Base-by-base conservation (phyloP, 2,329 filamentous ascomycete genomes). In the Phyllosticta citriasiana region DNA sequence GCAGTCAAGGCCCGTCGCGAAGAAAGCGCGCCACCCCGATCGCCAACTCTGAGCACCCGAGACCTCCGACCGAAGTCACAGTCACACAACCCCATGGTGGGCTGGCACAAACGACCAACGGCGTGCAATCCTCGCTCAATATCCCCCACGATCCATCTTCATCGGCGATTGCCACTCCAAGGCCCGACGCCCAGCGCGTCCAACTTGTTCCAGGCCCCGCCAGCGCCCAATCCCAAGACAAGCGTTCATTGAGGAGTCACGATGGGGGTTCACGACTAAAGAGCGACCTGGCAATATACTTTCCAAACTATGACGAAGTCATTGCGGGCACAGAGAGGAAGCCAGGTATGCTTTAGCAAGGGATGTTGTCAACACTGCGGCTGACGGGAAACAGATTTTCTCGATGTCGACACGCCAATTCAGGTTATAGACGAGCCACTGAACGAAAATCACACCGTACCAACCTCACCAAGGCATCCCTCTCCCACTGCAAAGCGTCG, bases 251-350 rank as follows among this genome's bases (percentile, higher is more conserved):
- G 72, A 84, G 93, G 64, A 96, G 91, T 58, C 89, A 95, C 69
- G 91, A 96, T 71, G 83, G 82, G 68, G 88, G 88, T 10, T 87
- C 87, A 57, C 83, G 90, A 67, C 87, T 91, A 76, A 96, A 95
- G 80, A 97, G 91, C 75, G 92, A 97, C 71, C 81, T 97, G 64
- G 87, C 91, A 47, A 83, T 85, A 55, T 97, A 96, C 76, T 97
- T 97, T 70, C 86, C 89, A 58, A 92, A 95, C 70, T 97, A 96
- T 74, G 92, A 97, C 74, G 90, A 96, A 72, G 84, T 97, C 66
- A 91, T 97, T 76, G 91, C 89, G 64, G 89, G 95, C 71, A 87
- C 90, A 65, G 84, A 86, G 50, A 88, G 88, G 68, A 87, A 92
- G 74, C 80, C 87, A 67, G 87, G 91, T 92, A 82, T 72, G 67